Base-by-base conservation (phyloP, 2,329 filamentous ascomycete genomes). In the Magnaporthales sp. region DNA sequence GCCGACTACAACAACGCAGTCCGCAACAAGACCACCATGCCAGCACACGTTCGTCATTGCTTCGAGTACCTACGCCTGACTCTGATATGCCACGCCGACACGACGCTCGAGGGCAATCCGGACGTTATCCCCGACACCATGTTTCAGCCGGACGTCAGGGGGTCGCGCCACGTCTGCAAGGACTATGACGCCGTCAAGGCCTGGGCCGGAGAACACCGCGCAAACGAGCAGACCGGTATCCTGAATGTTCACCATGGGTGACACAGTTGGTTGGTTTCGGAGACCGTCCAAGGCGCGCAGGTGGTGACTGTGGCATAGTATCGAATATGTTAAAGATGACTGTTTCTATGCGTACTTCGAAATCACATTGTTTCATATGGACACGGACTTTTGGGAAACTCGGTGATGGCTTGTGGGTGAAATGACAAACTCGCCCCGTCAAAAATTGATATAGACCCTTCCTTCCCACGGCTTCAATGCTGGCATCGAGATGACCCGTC, bases 31-130 rank as follows among this genome's bases (percentile, higher is more conserved):
- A 60, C 56, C 24, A 60, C 56, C 22, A 60, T 60, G 24, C 56
- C 56, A 11, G 56, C 56, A 3, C 70, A 71, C 62, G 69, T 71
- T n/a, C 68, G 69, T 30, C 70, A 71, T 64, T 71, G 70, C 56
- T 68, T 71, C 60, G 70, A 71, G 32, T 71, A 71, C 38, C 46
- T 71, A 31, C 67, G 70, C 1, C 70, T 70, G 63, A 51, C 67
- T 6, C 67, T 71, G 56, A 66, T 69, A 63, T 71, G 70, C 54
- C 54, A 67, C 51, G 70, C 66, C 26, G 70, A 71, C 65, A 71
- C 70, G 19, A 67, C 70, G 30, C 64, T 71, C 31, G 70, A 71
- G 27, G 69, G 68, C 31, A 64, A 64, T 15, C 30, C 67, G 5
- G 70, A 68, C 29, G 56, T 60, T 13, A 27, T 60, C 56, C 56